Base-by-base conservation (phyloP, 129 eudicot genomes). In the Flaveria brownii region DNA sequence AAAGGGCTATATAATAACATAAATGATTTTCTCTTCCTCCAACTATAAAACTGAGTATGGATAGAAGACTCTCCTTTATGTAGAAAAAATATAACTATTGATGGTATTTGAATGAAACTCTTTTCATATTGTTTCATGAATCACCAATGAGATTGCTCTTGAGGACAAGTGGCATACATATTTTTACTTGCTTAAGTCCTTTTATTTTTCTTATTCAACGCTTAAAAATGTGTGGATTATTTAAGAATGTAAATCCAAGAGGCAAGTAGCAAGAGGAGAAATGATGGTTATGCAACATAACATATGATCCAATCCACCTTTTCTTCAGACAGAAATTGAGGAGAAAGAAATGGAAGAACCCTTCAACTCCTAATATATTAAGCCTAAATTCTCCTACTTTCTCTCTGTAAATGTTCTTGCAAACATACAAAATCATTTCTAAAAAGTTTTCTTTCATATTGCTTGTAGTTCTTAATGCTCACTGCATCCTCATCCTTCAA, bases 401-500 rank as follows among this genome's bases (percentile, higher is more conserved):
- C 68, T 65, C 79, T 73, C 79, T 26, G 72, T 49, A 65, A 52
- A 66, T 52, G 25, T 36, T 80, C 73, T 41, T 67, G 12, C 78
- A 42, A 73, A 22, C 59, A 25, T 64, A 23, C 57, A 55, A 3
- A 26, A 55, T 15, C n/a, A 74, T 18, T 54, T 52, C 76, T 47
- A 50, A 15, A 67, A 66, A 2, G 1, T 28, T 52, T 51, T 30
- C 18, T 62, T 49, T 49, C 63, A 42, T 23, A 64, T 74, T 30
- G 66, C 2, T 78, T 72, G 74, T 79, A 80, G 84, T 67, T 80
- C 70, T 74, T 80, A 47, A 80, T 80, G 84, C 84, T 80, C 75
- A 69, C 80, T 61, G 28, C 75, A 67, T 74, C 84, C 0, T 74
- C 84, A 26, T 74, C 84, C 80, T 74, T 80, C 33, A 80, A 80